A percentile compares a stretch with the other conserved stretches of the same genome.
These are phyloP conservation scores for Ceratocystis destructans DNA, from an alignment of 2,329 filamentous ascomycete genomes.

Conservation along the genomic window DNA sequence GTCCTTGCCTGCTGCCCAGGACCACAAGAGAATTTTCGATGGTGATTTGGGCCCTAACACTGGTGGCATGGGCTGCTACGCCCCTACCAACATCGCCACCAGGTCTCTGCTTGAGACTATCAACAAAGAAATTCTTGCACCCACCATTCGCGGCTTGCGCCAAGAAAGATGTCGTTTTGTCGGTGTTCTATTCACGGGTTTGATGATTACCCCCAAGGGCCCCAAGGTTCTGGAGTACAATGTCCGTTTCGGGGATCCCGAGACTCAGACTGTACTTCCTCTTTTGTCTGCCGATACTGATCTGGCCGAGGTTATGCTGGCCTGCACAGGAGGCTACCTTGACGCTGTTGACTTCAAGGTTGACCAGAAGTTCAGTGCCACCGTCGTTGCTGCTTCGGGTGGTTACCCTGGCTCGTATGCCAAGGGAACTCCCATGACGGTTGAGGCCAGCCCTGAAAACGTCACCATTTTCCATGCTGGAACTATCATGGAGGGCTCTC, in stretches of 20 bases:
- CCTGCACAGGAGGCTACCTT: conserved; percentile 64
- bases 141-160: conserved; percentile 79
- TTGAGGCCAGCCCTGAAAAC: conserved; percentile 33
- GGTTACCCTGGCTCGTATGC: conserved; percentile 80
- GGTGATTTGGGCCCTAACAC: conserved; percentile 86
- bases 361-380: conserved; percentile 61
- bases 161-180: conserved; percentile 60
- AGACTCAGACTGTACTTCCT: conserved; percentile 75
- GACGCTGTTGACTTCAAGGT: conserved; percentile 55
- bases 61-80: conserved; percentile 95
- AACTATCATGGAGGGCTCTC: conserved; percentile 49
- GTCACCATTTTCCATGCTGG: conserved; percentile 87
- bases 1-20: conserved; percentile 79
- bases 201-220: conserved; percentile 77
- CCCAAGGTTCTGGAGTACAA: conserved; percentile 86
- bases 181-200: conserved; percentile 72
- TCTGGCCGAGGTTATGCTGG: conserved; percentile 76
- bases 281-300: conserved; percentile 67
- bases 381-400: conserved; percentile 83
- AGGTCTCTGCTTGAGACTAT: conserved; percentile 63
- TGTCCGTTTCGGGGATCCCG: conserved; percentile 81
- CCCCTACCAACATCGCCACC: conserved; percentile 69
- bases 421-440: conserved; percentile 54
- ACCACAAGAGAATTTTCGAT: conserved; percentile 91
- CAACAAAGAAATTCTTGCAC: conserved; percentile 70